Evolutionary conservation across 2,329 filamentous ascomycete genomes (phyloP).

Genomic region (Scytalidium lignicola): DNA sequence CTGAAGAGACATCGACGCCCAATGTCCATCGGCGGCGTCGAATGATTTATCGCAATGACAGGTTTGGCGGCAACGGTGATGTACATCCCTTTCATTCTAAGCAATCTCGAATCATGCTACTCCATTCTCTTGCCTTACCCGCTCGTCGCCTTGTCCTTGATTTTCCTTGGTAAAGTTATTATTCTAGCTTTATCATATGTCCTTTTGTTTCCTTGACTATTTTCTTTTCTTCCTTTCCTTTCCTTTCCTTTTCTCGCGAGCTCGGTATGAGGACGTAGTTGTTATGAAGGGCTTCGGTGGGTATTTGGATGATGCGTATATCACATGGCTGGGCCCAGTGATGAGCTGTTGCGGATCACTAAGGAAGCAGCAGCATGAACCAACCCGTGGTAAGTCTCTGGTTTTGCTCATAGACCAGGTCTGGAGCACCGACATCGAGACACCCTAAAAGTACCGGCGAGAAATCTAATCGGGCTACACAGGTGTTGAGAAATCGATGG

Average conservation of each 20-base stretch:
- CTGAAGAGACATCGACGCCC: conserved; percentile 7
- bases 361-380: conserved; percentile 11
- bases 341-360: conserved; percentile 23
- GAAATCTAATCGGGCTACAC: conserved; percentile 1
- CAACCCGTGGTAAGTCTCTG: conserved; percentile 19
- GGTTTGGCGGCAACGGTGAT: conserved; percentile 8
- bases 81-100: conserved; percentile 10
- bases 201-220: conserved; percentile 1
- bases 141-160: conserved; percentile 3
- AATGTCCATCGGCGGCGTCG: conserved; percentile 1
- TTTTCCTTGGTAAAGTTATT: conserved; percentile 1
- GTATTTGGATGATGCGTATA: conserved; percentile 27
- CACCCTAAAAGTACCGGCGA: not conserved
- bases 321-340: conserved; percentile 20
- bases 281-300: conserved; percentile 26
- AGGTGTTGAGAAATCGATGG: conserved; percentile 31
- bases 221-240: conserved; percentile 3
- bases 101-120: conserved; percentile 10
- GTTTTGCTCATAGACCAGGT: not conserved
- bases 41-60: not conserved
- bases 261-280: conserved; percentile 18
- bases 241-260: conserved; percentile 5
- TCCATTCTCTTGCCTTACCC: conserved; percentile 5
- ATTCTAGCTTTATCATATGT: not conserved
- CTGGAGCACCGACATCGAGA: not conserved